Evolutionary conservation across 805 yeast genomes (phyloP).

Genomic region (Starmerella etchellsii): DNA sequence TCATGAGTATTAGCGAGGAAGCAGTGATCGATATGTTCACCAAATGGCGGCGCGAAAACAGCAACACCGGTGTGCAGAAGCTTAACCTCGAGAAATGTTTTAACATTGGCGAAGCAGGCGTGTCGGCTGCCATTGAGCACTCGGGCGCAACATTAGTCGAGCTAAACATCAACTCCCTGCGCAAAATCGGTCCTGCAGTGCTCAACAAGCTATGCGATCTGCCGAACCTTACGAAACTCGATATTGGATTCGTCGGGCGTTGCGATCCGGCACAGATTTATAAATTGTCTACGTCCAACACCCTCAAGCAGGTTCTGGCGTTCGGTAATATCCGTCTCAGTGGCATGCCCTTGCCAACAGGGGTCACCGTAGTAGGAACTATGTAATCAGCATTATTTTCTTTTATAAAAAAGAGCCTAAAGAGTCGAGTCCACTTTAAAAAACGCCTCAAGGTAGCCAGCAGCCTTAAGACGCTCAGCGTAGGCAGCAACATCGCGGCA

Average conservation of each 20-base stretch:
- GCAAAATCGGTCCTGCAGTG: constrained; percentile 36
- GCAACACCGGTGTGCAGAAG: constrained; percentile 41
- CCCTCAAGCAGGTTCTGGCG: constrained; percentile 56
- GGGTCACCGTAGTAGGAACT: constrained; percentile 21
- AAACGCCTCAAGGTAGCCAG: constrained; percentile 31
- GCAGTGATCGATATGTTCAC: constrained; percentile 49
- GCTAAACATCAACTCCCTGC: constrained; percentile 62
- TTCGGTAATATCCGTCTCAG: constrained; percentile 41
- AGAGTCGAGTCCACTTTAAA: constrained; percentile 39
- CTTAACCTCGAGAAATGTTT: constrained; percentile 55
- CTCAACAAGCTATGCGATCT: constrained; percentile 26
- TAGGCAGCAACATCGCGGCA: constrained; percentile 6
- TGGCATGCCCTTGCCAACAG: constrained; percentile 23
- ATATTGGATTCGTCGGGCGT: constrained; percentile 67
- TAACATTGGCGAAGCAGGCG: constrained; percentile 48
- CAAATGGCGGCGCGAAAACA: constrained; percentile 33
- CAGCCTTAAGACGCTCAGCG: constrained; percentile 2
- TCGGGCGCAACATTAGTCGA: constrained; percentile 54
- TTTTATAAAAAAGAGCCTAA: not conserved
- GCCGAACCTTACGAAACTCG: constrained; percentile 54
- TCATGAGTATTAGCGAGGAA: constrained; percentile 57
- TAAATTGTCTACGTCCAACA: constrained; percentile 46
- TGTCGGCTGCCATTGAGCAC: constrained; percentile 49
- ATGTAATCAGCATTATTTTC: constrained; percentile 12
- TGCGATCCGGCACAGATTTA: constrained; percentile 60